Percentiles rank a stretch among this genome's conserved stretches.
phyloP scores from a whole-genome alignment of 2,329 filamentous ascomycete genomes.

The Mycosphaerella sp. region DNA sequence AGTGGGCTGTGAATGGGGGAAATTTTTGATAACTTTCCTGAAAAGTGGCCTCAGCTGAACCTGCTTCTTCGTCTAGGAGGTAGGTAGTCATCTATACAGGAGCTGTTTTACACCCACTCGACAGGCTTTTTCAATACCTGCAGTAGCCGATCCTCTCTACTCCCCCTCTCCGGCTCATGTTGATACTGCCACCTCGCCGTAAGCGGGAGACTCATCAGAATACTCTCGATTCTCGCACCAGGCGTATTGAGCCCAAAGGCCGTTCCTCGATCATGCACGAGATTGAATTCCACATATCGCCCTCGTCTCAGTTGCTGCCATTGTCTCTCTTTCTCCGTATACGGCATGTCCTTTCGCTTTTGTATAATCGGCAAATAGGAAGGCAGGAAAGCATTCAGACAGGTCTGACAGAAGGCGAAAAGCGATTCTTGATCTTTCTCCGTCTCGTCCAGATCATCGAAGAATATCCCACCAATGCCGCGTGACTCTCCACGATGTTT shows the following conservation, averaged over 20 bases:
- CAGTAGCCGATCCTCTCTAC: slow-evolving; percentile 71
- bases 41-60: too few species aligned
- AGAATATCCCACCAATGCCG: slow-evolving; percentile 95
- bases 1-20: too few species aligned
- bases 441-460: slow-evolving; percentile 86
- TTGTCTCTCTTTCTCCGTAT: slow-evolving; percentile 75
- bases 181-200: slow-evolving; percentile 96
- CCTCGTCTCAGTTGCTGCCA: slow-evolving; percentile 95
- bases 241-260: slow-evolving; percentile 91
- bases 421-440: slow-evolving; percentile 83
- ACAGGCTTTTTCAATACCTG: slow-evolving; percentile 59
- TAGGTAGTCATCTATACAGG: not conserved
- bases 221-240: slow-evolving; percentile 87
- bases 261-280: slow-evolving; percentile 93
- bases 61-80: too few species aligned
- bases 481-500: slow-evolving; percentile 83
- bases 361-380: slow-evolving; percentile 86
- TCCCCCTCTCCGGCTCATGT: slow-evolving; percentile 72
- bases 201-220: slow-evolving; percentile 90
- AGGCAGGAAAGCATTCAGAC: slow-evolving; percentile 79
- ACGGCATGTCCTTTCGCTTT: slow-evolving; percentile 86
- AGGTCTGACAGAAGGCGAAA: slow-evolving; percentile 83
- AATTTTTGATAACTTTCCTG: too few species aligned
- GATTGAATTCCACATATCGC: slow-evolving; percentile 97
- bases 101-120: slow-evolving; percentile 49